Conservation (phyloP, 2,329 filamentous ascomycete species). For the Aspergillus cejpii region DNA sequence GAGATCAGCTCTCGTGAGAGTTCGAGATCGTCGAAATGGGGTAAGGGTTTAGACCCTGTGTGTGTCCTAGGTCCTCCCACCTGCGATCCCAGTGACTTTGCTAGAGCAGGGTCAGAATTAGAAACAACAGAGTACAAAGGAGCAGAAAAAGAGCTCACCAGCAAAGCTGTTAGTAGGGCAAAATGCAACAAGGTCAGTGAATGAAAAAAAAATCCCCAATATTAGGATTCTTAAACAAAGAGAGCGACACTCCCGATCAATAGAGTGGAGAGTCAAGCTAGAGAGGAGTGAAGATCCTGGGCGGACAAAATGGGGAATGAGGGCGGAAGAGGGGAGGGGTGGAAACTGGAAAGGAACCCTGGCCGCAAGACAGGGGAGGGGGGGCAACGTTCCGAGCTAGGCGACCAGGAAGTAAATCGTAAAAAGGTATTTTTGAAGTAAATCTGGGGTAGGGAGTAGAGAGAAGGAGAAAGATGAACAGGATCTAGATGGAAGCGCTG, state of each 20-base stretch:
- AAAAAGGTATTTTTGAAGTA: too few relatives aligned
- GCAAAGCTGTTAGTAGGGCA: not conserved
- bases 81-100: constrained; percentile 12
- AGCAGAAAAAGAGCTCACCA: constrained; percentile 3
- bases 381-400: constrained; percentile 4
- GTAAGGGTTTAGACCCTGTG: constrained; percentile 3
- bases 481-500: constrained; percentile 5
- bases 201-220: not conserved
- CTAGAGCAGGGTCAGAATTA: constrained; percentile 9
- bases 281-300: constrained; percentile 16
- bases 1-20: not conserved
- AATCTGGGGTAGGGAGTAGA: constrained; percentile 1
- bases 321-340: constrained; percentile 25
- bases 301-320: constrained; percentile 19
- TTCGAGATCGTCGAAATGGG: not conserved
- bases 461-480: not conserved
- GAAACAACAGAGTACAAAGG: constrained; percentile 7
- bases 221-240: not conserved
- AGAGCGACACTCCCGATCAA: not conserved
- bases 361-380: constrained; percentile 17
- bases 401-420: constrained; percentile 6
- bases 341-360: constrained; percentile 23
- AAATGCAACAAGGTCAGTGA: not conserved
- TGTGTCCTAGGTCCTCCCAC: constrained; percentile 9
- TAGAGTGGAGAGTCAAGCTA: constrained; percentile 2